These are phyloP conservation scores for Gilbertella persicaria DNA, from an alignment of 371 early-diverging fungal species.

Conservation along the genomic window DNA sequence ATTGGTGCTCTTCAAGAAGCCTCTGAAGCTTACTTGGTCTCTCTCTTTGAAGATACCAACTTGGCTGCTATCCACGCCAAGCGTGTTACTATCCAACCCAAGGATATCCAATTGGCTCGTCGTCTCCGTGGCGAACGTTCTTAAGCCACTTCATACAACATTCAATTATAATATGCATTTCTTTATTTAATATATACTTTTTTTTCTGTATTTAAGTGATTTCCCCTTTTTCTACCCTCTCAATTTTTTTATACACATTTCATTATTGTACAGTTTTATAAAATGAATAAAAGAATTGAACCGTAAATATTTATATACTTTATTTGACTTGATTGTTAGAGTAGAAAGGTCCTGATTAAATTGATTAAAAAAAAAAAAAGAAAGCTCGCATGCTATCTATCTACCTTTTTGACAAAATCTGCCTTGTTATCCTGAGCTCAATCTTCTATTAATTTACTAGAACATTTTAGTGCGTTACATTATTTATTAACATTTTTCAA, in stretches of 20 bases:
- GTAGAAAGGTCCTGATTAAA: no score
- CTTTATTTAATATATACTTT: neutral
- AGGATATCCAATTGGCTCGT: constrained; percentile 92
- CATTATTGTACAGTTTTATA: neutral
- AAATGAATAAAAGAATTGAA: no score
- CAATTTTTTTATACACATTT: neutral
- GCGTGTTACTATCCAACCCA: constrained; percentile 95
- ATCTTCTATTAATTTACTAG: no score
- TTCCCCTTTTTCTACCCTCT: neutral
- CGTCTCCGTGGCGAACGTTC: constrained; percentile 68
- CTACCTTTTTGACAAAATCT: no score
- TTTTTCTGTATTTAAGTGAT: constrained; percentile 1
- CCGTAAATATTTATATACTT: no score
- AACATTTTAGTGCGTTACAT: no score
- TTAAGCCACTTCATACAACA: constrained; percentile 24
- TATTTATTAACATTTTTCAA: no score
- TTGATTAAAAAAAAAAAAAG: neutral
- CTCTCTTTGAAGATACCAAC: constrained; percentile 73
- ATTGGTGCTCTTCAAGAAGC: constrained; percentile 99
- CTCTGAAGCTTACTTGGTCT: constrained; percentile 94
- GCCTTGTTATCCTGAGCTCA: no score
- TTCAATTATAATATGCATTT: neutral
- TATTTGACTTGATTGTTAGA: no score
- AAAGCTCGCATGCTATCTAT: no score
- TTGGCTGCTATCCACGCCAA: constrained; percentile 95